Conservation (phyloP, 305 asterid species). For the Fraxinus sp. region DNA sequence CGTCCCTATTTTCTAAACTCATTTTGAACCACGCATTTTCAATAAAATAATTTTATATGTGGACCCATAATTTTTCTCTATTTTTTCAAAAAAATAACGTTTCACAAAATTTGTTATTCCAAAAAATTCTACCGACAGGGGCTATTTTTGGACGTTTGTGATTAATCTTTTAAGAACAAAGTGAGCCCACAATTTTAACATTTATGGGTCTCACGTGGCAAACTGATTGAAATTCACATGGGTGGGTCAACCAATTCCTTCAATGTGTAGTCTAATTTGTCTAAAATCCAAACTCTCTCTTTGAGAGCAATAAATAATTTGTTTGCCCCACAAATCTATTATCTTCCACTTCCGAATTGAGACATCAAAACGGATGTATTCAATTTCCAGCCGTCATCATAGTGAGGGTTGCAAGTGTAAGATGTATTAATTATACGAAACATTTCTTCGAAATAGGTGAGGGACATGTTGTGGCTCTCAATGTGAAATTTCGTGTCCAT, state of each 20-base stretch:
- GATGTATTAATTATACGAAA: not conserved
- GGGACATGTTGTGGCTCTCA: not conserved
- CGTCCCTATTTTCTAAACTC: too few species aligned
- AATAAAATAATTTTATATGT: too few species aligned
- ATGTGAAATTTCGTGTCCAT: not conserved
- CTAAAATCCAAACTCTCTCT: slow-evolving; percentile 7
- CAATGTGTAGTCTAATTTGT: slow-evolving; percentile 32
- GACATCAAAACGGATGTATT: not conserved
- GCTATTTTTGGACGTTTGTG: too few species aligned
- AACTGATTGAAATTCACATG: slow-evolving; percentile 42
- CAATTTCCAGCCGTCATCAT: not conserved
- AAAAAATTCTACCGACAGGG: not conserved
- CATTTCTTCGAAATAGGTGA: not conserved
- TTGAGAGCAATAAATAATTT: slow-evolving; percentile 9
- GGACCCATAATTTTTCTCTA: too few species aligned
- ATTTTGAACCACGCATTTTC: too few species aligned
- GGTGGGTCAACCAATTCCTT: slow-evolving; percentile 24
- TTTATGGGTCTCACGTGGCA: slow-evolving; percentile 30
- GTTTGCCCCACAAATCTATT: slow-evolving; percentile 43
- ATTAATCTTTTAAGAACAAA: not conserved
- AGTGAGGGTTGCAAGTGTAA: not conserved
- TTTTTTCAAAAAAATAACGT: too few species aligned
- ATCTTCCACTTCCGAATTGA: slow-evolving; percentile 25
- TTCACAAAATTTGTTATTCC: too few species aligned
- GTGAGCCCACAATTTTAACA: not conserved